Evolutionary conservation across 1,284 basidiomycete species (phyloP).

Genomic region (Cryptococcus sp.): DNA sequence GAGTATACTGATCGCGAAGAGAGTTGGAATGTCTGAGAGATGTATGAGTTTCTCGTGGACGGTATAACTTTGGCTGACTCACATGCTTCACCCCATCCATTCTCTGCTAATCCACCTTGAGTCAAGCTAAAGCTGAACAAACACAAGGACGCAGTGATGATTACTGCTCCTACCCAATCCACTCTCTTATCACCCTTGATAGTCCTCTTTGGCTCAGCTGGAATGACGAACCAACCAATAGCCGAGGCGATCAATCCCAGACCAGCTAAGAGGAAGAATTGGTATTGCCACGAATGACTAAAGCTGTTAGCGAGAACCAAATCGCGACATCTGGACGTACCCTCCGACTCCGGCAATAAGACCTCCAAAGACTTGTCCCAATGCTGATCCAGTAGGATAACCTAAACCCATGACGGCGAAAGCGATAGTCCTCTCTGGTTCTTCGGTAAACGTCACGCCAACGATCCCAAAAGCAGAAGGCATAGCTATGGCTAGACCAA

Average conservation of each 20-base stretch:
- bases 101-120: slow-evolving; percentile 9
- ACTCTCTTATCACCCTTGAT: background rate
- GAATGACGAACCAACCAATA: slow-evolving; percentile 28
- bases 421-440: slow-evolving; percentile 32
- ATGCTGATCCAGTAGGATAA: slow-evolving; percentile 22
- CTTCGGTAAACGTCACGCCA: slow-evolving; percentile 29
- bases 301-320: too few species aligned
- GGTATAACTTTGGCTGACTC: background rate
- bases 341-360: slow-evolving; percentile 13
- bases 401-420: slow-evolving; percentile 31
- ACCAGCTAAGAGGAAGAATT: slow-evolving; percentile 37
- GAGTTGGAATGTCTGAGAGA: slow-evolving; percentile 22
- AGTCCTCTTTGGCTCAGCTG: slow-evolving; percentile 5
- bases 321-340: slow-evolving; percentile 8
- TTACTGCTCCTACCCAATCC: slow-evolving; percentile 16
- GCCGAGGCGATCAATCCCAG: slow-evolving; percentile 27
- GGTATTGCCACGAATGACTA: slow-evolving; percentile 32
- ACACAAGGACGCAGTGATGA: slow-evolving; percentile 14
- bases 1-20: slow-evolving; percentile 27
- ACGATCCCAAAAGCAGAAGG: slow-evolving; percentile 36
- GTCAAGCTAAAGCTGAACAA: slow-evolving; percentile 16
- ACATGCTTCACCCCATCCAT: slow-evolving; percentile 17
- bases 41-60: background rate
- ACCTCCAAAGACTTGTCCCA: slow-evolving; percentile 28
- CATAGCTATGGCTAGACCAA: slow-evolving; percentile 17